Conservation (phyloP, 139 green algal genomes). For the Axilococcus clingmanii region DNA sequence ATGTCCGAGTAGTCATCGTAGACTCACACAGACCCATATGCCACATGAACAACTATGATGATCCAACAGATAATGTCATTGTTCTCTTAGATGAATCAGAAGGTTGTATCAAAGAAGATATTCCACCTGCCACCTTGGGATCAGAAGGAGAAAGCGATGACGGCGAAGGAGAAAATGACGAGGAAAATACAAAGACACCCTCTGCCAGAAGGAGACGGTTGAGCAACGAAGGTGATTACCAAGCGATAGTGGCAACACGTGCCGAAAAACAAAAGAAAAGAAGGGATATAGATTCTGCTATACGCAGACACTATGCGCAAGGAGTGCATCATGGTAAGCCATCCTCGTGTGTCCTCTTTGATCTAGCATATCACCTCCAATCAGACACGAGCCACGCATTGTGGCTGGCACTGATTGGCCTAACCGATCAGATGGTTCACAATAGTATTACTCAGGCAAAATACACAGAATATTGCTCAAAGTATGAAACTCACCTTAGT, state of each 20-base stretch:
- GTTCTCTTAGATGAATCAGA: constrained; percentile 23
- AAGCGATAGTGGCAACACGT: constrained; percentile 9
- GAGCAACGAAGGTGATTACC: not conserved
- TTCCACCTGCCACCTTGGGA: constrained; percentile 24
- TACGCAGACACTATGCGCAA: constrained; percentile 19
- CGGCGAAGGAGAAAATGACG: constrained; percentile 25
- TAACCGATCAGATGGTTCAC: constrained; percentile 88
- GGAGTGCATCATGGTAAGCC: constrained; percentile 57
- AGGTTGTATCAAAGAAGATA: constrained; percentile 11
- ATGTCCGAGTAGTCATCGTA: constrained; percentile 63
- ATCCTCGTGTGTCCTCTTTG: constrained; percentile 51
- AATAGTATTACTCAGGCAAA: constrained; percentile 39
- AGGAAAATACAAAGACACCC: no score
- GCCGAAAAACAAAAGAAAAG: constrained; percentile 10
- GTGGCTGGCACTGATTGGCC: constrained; percentile 67
- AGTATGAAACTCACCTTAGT: constrained; percentile 21
- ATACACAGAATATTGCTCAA: constrained; percentile 27
- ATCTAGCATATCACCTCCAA: constrained; percentile 44
- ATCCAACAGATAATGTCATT: constrained; percentile 2
- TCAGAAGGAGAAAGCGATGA: constrained; percentile 24
- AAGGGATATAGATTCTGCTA: not conserved
- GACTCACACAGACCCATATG: constrained; percentile 61
- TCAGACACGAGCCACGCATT: constrained; percentile 56
- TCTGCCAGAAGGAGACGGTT: constrained; percentile 4
- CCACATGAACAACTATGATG: constrained; percentile 26